Evolutionary conservation across 2,329 filamentous ascomycete genomes (phyloP).

Genomic region (Sarocladium kiliense): DNA sequence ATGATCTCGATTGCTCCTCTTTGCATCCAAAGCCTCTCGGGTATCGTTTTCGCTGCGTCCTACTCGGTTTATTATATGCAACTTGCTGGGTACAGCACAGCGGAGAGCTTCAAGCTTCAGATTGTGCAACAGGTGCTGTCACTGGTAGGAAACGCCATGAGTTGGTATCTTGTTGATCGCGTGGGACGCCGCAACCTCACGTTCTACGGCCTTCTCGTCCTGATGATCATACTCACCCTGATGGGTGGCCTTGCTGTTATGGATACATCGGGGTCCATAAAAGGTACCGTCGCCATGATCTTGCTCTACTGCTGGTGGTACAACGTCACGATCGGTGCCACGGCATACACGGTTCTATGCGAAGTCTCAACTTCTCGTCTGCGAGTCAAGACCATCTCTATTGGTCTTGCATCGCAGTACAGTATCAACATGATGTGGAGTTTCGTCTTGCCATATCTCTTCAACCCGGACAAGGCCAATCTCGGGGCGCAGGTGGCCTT

Average conservation of each 20-base stretch:
- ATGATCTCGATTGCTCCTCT: slow-evolving; percentile 31
- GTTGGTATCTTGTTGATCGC: slow-evolving; percentile 26
- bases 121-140: slow-evolving; percentile 22
- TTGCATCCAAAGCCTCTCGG: slow-evolving; percentile 10
- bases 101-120: slow-evolving; percentile 30
- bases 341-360: slow-evolving; percentile 28
- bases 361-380: slow-evolving; percentile 29
- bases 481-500: slow-evolving; percentile 36
- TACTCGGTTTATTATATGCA: slow-evolving; percentile 40
- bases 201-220: slow-evolving; percentile 22
- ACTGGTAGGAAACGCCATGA: slow-evolving; percentile 25
- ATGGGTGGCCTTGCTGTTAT: neutral
- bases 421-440: slow-evolving; percentile 14
- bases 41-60: slow-evolving; percentile 12
- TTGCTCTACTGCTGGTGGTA: slow-evolving; percentile 19
- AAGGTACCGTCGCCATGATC: neutral
- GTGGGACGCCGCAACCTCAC: slow-evolving; percentile 24
- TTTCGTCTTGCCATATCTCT: slow-evolving; percentile 42
- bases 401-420: slow-evolving; percentile 27
- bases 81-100: slow-evolving; percentile 32
- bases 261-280: neutral
- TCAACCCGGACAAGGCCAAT: slow-evolving; percentile 27
- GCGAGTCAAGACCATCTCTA: slow-evolving; percentile 31
- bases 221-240: neutral
- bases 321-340: slow-evolving; percentile 30